Evolutionary conservation across 192 early-diverging fungal genomes (phyloP).

Genomic region (Podila clonocystis): DNA sequence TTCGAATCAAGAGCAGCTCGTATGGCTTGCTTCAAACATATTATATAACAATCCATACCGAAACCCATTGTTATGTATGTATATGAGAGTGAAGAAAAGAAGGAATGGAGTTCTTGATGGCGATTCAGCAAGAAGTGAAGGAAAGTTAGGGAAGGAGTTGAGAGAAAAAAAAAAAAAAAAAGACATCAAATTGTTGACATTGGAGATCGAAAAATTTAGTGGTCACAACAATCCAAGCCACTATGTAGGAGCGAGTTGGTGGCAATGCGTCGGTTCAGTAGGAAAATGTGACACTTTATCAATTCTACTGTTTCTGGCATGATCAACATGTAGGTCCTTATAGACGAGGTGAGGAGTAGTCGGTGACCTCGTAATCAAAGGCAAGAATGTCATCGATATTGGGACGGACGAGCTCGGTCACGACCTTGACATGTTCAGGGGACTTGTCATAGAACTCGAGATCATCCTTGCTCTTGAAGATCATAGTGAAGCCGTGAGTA

Average conservation of each 20-base stretch:
- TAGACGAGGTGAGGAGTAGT: conserved; percentile 32
- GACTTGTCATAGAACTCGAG: conserved; percentile 42
- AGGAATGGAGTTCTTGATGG: neutral
- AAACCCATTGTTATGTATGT: conserved; percentile 36
- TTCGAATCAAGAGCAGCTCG: neutral
- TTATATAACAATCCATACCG: conserved; percentile 1
- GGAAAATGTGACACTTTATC: too few relatives aligned
- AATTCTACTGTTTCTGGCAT: too few relatives aligned
- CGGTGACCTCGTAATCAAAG: conserved; percentile 33
- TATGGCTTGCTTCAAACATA: too few relatives aligned
- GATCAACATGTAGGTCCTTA: too few relatives aligned
- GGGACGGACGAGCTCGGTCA: conserved; percentile 28
- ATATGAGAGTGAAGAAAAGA: neutral
- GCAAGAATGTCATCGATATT: conserved; percentile 37
- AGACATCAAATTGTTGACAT: too few relatives aligned
- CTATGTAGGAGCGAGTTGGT: too few relatives aligned
- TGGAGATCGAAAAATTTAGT: too few relatives aligned
- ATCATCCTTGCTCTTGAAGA: conserved; percentile 41
- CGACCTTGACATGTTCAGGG: conserved; percentile 25
- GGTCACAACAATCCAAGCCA: too few relatives aligned
- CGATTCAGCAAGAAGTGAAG: too few relatives aligned
- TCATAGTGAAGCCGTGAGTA: conserved; percentile 48
- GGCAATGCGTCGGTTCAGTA: too few relatives aligned
- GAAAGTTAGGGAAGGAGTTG: too few relatives aligned
- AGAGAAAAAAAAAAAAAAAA: too few relatives aligned